phyloP scores from a whole-genome alignment of 768 basidiomycete species.

The Suillus brevipes region DNA sequence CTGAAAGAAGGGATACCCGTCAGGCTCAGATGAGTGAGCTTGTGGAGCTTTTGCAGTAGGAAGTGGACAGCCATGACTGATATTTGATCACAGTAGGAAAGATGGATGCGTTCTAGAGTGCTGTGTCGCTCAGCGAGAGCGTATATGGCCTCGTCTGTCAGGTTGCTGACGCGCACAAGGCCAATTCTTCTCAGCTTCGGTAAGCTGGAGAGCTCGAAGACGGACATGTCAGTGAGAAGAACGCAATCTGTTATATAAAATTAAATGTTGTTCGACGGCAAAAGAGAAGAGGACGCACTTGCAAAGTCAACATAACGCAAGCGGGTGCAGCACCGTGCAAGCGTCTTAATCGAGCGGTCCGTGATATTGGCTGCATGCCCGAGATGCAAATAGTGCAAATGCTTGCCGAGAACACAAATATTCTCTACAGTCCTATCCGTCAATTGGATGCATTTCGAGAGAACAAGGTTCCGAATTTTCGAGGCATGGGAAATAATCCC shows the following conservation, averaged over 20 bases:
- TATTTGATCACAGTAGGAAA: slow-evolving; percentile 97
- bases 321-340: slow-evolving; percentile 86
- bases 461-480: slow-evolving; percentile 80
- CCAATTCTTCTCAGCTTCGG: slow-evolving; percentile 93
- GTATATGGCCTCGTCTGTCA: slow-evolving; percentile 93
- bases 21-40: slow-evolving; percentile 91
- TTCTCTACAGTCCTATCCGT: slow-evolving; percentile 82
- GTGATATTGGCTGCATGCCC: slow-evolving; percentile 91
- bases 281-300: slow-evolving; percentile 50
- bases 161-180: slow-evolving; percentile 86
- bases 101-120: slow-evolving; percentile 91
- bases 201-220: slow-evolving; percentile 84
- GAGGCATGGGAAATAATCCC: slow-evolving; percentile 81
- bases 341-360: slow-evolving; percentile 78
- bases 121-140: slow-evolving; percentile 82
- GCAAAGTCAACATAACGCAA: slow-evolving; percentile 96
- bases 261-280: neutral
- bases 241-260: slow-evolving; percentile 62
- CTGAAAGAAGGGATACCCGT: slow-evolving; percentile 97
- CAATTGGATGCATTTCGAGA: slow-evolving; percentile 80
- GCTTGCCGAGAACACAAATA: slow-evolving; percentile 85
- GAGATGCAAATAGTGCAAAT: slow-evolving; percentile 92
- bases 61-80: slow-evolving; percentile 89
- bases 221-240: slow-evolving; percentile 88
- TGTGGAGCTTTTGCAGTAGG: slow-evolving; percentile 84